A percentile compares a stretch with the other conserved stretches of the same genome.
phyloP scores from a whole-genome alignment of 169 alveolate genomes.

The Plasmodium coatneyi region DNA sequence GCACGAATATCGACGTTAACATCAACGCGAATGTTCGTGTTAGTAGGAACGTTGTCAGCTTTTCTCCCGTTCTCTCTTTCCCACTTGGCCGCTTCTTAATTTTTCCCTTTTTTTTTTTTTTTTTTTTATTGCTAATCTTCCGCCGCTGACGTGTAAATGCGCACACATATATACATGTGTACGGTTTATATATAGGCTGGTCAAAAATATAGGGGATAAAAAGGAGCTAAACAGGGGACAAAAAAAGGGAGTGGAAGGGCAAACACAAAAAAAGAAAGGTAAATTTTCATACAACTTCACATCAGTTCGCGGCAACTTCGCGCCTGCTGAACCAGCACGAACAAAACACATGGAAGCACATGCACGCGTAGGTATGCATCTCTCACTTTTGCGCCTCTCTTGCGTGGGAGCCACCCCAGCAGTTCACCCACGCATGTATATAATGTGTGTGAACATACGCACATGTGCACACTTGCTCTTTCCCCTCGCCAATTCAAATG shows the following conservation, averaged over 20 bases:
- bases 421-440: not conserved
- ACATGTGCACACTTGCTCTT: not conserved
- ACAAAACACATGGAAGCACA: not conserved
- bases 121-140: not conserved
- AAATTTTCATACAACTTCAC: not conserved
- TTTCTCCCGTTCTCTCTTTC: not conserved
- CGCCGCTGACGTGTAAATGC: not conserved
- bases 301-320: not conserved
- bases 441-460: not conserved
- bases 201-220: not conserved
- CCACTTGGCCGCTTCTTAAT: not conserved
- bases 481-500: constrained; percentile 1
- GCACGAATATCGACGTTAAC: not conserved
- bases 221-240: not conserved
- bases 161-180: not conserved
- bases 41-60: not conserved
- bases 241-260: not conserved
- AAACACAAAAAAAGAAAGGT: not conserved
- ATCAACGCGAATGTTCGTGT: not conserved
- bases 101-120: not conserved
- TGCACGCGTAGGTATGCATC: not conserved
- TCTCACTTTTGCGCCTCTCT: not conserved
- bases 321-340: not conserved
- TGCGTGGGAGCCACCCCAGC: not conserved
- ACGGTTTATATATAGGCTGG: not conserved